Conservation (phyloP, 495 filamentous ascomycete genomes). For the Physcia stellaris region DNA sequence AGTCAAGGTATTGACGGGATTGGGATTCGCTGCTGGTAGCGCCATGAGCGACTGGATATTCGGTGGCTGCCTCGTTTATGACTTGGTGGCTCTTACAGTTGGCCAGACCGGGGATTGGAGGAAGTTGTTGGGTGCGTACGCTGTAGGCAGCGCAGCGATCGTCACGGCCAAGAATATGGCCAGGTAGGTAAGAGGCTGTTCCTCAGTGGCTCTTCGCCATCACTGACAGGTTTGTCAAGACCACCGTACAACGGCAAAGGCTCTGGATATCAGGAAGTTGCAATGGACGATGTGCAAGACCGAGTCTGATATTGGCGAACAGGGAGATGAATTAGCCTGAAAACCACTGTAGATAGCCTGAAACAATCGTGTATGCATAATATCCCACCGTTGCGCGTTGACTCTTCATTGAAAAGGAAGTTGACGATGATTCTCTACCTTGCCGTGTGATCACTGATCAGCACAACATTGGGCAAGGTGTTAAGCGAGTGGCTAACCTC, state of each 20-base stretch:
- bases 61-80: conserved; percentile 38
- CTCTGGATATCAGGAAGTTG: conserved; percentile 9
- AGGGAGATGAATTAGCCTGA: too few species aligned
- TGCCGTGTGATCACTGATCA: too few species aligned
- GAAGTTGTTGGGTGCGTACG: conserved; percentile 30
- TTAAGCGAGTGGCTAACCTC: too few species aligned
- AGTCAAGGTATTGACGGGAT: conserved; percentile 31
- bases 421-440: too few species aligned
- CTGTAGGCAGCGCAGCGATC: conserved; percentile 31
- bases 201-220: too few species aligned
- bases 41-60: conserved; percentile 36
- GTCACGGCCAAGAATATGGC: conserved; percentile 33
- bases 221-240: conserved; percentile 2
- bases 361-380: too few species aligned
- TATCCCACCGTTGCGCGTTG: too few species aligned
- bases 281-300: conserved; percentile 14
- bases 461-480: too few species aligned
- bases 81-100: conserved; percentile 32
- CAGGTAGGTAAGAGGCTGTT: conserved; percentile 23
- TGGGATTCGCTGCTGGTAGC: conserved; percentile 29
- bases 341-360: too few species aligned
- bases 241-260: conserved; percentile 13
- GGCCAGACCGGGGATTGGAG: conserved; percentile 34
- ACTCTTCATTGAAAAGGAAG: too few species aligned
- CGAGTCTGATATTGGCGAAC: conserved; percentile 10